Base-by-base conservation (phyloP, 306 rosid genomes). In the Clitoria ternatea region DNA sequence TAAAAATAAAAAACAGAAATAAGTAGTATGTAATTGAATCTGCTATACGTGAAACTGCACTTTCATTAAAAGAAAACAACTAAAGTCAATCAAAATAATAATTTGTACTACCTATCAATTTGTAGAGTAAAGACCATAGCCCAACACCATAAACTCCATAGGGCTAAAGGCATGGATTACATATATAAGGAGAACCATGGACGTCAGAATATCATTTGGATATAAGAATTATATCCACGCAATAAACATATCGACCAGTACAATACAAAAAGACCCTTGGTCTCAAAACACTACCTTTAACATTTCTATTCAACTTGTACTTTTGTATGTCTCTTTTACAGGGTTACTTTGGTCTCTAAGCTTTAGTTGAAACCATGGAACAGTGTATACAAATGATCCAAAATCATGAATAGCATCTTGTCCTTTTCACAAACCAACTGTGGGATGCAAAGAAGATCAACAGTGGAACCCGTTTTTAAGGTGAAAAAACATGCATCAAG, bases 191-290 rank as follows among this genome's bases (percentile, higher is more conserved):
- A 75, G 73, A 67, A 56, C 69, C 83, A 62, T 69, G 15, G 54
- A 40, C 63, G 62, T 66, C 63, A 75, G 60, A 70, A 72, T 43
- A 71, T 73, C 83, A 81, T 65, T 78, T 69, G 83, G 87, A 86
- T 79, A 77, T 54, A 83, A 72, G 56, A 71, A 77, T 77, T 48
- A 74, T 61, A 72, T 70, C 84, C 85, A 77, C 47, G 79, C 77
- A 82, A 73, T 79, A 77, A 85, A 79, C 86, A 86, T 85, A 86
- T 75, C 65, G 56, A 86, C 75, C 74, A 85, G 83, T 86, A 88
- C 91, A 82, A 78, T 71, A 53, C 74, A 79, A 77, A 79, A 77
- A 66, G 82, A 85, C 37, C 64, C 69, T 70, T 68, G 55, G 50
- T 70, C 86, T 66, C 53, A 64, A 32, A 56, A 63, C 79, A 75